These are phyloP conservation scores for Pinus taeda DNA, from an alignment of 75 land plant genomes.

Conservation along the genomic window DNA sequence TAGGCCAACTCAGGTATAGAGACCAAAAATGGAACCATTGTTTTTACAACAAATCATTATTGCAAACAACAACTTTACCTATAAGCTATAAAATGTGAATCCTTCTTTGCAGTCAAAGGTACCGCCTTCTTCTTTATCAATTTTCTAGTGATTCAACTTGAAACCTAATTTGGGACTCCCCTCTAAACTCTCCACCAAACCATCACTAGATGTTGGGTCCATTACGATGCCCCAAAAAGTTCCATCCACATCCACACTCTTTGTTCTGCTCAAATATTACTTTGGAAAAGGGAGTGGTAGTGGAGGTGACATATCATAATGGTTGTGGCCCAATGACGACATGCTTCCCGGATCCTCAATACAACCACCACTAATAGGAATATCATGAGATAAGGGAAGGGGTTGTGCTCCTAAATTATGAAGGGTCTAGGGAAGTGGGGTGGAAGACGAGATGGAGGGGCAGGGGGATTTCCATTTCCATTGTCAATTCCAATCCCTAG, in stretches of 20 bases:
- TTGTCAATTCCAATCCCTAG: neutral
- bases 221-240: neutral
- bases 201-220: neutral
- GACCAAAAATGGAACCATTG: too few species aligned
- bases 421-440: neutral
- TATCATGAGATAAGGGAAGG: neutral
- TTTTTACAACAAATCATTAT: too few species aligned
- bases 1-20: too few species aligned
- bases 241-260: neutral
- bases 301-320: neutral
- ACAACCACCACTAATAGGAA: too few species aligned
- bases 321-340: neutral
- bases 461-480: too few species aligned
- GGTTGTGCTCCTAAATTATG: neutral
- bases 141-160: neutral
- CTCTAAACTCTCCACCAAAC: neutral
- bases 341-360: neutral
- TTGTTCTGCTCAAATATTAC: neutral
- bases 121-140: neutral
- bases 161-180: neutral
- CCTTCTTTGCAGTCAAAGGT: too few species aligned
- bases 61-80: too few species aligned
- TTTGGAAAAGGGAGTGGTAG: slow-evolving; percentile 3
- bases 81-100: too few species aligned
- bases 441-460: neutral